These are phyloP conservation scores for Sarcomyxa edulis DNA, from an alignment of 768 basidiomycete genomes.

Conservation along the genomic window DNA sequence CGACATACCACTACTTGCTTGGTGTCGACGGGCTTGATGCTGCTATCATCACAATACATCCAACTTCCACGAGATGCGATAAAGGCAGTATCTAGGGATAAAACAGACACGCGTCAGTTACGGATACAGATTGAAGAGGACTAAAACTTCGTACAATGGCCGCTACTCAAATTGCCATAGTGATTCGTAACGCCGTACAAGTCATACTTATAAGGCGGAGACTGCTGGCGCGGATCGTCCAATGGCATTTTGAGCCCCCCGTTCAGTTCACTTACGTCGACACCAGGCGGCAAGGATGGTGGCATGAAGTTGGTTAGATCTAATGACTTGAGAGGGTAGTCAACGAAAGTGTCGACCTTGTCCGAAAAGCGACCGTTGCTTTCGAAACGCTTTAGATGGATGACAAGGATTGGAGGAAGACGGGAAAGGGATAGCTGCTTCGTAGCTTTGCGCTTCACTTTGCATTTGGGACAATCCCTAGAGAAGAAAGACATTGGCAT, in stretches of 20 bases:
- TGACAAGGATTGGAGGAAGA: conserved; percentile 86
- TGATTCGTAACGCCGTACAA: conserved; percentile 96
- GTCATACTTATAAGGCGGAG: conserved; percentile 91
- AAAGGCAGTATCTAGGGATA: conserved; percentile 77
- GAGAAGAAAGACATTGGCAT: background rate
- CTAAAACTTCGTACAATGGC: conserved; percentile 72
- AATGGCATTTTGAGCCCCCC: conserved; percentile 34
- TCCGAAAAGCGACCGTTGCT: conserved; percentile 90
- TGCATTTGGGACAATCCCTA: conserved; percentile 96
- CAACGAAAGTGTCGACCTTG: conserved; percentile 93
- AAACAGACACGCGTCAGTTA: conserved; percentile 5
- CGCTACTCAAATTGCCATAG: conserved; percentile 88
- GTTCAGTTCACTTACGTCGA: conserved; percentile 44
- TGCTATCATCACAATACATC: conserved; percentile 93
- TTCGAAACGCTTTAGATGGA: conserved; percentile 91
- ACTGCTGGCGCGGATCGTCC: conserved; percentile 75
- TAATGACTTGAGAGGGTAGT: conserved; percentile 68
- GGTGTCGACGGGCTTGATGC: conserved; percentile 64
- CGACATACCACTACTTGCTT: conserved; percentile 66
- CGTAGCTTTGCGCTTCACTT: conserved; percentile 76
- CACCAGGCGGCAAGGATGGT: conserved; percentile 63
- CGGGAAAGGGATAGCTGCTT: conserved; percentile 89
- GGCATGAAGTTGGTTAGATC: conserved; percentile 84
- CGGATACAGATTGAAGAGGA: background rate
- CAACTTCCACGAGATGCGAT: conserved; percentile 84